Conservation (phyloP, 495 filamentous ascomycete genomes). For the Viridothelium virens region DNA sequence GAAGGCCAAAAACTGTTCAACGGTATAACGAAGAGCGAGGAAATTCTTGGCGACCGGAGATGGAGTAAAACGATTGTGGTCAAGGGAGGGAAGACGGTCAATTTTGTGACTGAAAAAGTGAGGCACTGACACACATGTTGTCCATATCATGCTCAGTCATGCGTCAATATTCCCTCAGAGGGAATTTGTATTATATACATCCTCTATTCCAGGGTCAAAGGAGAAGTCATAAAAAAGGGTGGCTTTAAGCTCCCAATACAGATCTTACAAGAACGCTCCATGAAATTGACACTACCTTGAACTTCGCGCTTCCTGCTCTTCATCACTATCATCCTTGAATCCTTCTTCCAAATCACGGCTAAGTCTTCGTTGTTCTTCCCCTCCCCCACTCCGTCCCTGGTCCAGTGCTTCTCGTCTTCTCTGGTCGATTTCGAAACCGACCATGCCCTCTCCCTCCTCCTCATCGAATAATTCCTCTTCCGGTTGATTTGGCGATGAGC, state of each 20-base stretch:
- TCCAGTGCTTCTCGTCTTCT: conserved; percentile 45
- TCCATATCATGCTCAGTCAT: background rate
- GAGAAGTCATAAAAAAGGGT: background rate
- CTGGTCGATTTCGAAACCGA: conserved; percentile 50
- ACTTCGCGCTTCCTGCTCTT: conserved; percentile 43
- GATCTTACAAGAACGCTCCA: background rate
- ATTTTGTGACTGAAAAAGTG: conserved; percentile 44
- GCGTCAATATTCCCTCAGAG: background rate
- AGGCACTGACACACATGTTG: background rate
- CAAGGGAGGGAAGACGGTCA: conserved; percentile 47
- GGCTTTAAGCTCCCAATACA: background rate
- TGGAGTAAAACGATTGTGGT: conserved; percentile 36
- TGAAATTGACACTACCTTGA: background rate
- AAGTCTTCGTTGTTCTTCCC: conserved; percentile 48
- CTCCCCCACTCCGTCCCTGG: conserved; percentile 38
- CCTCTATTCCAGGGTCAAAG: background rate
- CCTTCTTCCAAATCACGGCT: conserved; percentile 79
- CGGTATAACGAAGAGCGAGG: conserved; percentile 38
- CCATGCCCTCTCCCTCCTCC: conserved; percentile 58
- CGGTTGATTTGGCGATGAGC: background rate
- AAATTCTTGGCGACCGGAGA: conserved; percentile 25
- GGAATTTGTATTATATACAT: background rate
- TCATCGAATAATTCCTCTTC: conserved; percentile 63
- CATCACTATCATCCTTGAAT: conserved; percentile 75
- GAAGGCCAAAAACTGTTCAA: conserved; percentile 43